phyloP scores from a whole-genome alignment of 352 stramenopile species.

The Globisporangium parvum region DNA sequence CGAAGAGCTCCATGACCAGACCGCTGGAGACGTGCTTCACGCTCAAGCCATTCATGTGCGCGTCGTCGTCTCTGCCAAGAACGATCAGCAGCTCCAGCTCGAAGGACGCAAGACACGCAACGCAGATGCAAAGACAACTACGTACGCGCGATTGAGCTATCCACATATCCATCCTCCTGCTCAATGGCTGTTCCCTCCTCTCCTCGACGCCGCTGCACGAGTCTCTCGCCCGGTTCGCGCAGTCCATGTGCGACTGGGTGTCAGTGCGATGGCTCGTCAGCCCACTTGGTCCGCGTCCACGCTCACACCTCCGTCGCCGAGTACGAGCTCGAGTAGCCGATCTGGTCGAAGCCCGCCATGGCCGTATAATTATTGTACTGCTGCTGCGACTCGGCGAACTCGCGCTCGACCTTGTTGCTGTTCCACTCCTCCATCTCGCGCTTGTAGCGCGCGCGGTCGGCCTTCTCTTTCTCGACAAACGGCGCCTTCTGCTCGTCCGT shows the following conservation, averaged over 20 bases:
- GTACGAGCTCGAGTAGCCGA: slow-evolving; percentile 68
- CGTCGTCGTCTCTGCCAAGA: no score
- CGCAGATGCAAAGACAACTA: background rate
- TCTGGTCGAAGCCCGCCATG: slow-evolving; percentile 80
- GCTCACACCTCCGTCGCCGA: slow-evolving; percentile 60
- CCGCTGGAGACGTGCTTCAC: no score
- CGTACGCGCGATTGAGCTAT: slow-evolving; percentile 2
- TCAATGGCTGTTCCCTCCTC: background rate
- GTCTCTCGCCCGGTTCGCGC: no score
- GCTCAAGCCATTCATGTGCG: no score
- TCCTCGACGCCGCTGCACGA: no score
- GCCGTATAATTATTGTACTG: slow-evolving; percentile 76
- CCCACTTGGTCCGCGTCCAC: no score
- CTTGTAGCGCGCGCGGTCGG: slow-evolving; percentile 90
- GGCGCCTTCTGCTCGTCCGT: slow-evolving; percentile 87
- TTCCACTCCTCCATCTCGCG: slow-evolving; percentile 91
- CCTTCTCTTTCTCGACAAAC: slow-evolving; percentile 90
- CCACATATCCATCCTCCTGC: background rate
- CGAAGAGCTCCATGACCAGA: no score
- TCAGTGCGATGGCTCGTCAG: no score
- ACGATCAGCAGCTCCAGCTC: background rate
- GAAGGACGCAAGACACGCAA: no score
- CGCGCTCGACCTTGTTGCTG: slow-evolving; percentile 73
- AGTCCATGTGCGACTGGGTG: no score
- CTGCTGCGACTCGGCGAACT: slow-evolving; percentile 79